Base-by-base conservation (phyloP, 139 green algal species). In the Gonium pectorale region DNA sequence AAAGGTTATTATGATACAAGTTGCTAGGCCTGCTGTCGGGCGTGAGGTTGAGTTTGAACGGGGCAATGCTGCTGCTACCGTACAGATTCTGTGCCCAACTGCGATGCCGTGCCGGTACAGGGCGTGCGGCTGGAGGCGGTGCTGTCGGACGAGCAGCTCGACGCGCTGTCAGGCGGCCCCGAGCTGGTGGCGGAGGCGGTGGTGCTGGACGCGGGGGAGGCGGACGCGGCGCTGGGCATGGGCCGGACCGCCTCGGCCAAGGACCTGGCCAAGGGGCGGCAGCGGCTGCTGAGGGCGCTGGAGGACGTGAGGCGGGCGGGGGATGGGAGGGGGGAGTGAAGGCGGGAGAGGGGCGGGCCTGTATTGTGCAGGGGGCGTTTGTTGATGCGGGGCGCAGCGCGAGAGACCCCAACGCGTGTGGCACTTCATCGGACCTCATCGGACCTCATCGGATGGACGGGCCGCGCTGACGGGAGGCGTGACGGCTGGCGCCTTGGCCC, bases 241-340 rank as follows among this genome's bases (percentile, higher is more conserved):
- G 78, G 78, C 27, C 78, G 78, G 24, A 40, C 33, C 22, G 78
- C 62, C 44, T 87, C 35, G 56, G 51, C 37, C 60, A 89, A 86
- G 70, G 69, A 62, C 40, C 73, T 85, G 43, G 81, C 77, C 85
- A 86, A 60, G 78, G 86, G 81, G 4, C 74, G 35, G 8, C 67
- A 52, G 29, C 78, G 92, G 59, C 90, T 95, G 77, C 80, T 91
- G 40, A 44, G 83, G 7, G 90, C 90, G 24, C 83, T 94, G 44
- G 51, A 86, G 41, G 85, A 88, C 63, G 86, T 88, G 37, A 67
- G 77, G 40, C 27, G 56, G 1, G 75, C 19, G 38, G 70, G 46
- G 37, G 31, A n/a, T 5, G 22, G 37, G 22, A 54, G 19, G 19
- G 56, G 17, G 15, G 9, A n/a, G 56, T n/a, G 35, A 38, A 9